Evolutionary conservation across 2,329 filamentous ascomycete genomes (phyloP).

Genomic region (Diaporthe citrichinensis): DNA sequence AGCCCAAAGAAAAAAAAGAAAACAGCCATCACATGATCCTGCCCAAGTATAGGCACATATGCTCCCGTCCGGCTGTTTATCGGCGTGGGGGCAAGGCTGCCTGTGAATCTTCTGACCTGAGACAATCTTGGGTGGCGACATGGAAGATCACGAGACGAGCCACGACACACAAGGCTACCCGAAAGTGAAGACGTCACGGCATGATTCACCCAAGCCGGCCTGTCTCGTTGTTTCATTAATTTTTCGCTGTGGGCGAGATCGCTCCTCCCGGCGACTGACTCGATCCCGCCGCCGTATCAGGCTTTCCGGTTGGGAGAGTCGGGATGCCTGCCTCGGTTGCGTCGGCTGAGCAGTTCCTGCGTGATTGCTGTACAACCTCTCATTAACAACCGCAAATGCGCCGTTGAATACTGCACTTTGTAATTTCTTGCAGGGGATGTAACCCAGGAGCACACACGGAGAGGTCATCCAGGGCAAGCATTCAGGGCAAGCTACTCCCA

Average conservation of each 20-base stretch:
- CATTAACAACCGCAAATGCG: neutral
- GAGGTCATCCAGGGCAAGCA: neutral
- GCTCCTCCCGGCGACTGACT: conserved; percentile 6
- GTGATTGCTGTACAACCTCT: neutral
- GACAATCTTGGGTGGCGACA: neutral
- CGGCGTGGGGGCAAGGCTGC: neutral
- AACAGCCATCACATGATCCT: neutral
- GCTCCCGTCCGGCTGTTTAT: neutral
- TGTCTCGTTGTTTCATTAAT: neutral
- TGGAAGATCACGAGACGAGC: conserved; percentile 2
- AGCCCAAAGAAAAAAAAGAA: neutral
- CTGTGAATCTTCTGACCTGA: conserved; percentile 1
- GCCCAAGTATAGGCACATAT: neutral
- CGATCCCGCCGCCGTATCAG: conserved; percentile 2
- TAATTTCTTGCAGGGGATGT: no score
- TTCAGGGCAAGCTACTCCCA: no score
- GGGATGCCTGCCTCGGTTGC: neutral
- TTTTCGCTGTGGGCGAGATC: neutral
- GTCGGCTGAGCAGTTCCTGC: neutral
- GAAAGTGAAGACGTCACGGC: neutral
- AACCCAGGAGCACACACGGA: no score
- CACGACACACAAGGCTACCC: neutral
- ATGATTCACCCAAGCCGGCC: neutral
- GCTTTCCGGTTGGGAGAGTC: neutral
- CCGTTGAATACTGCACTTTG: no score